Evolutionary conservation across 2,329 filamentous ascomycete species (phyloP), one percentile per base, ranked within the genome.

Genomic region (Clathrospora elynae): DNA sequence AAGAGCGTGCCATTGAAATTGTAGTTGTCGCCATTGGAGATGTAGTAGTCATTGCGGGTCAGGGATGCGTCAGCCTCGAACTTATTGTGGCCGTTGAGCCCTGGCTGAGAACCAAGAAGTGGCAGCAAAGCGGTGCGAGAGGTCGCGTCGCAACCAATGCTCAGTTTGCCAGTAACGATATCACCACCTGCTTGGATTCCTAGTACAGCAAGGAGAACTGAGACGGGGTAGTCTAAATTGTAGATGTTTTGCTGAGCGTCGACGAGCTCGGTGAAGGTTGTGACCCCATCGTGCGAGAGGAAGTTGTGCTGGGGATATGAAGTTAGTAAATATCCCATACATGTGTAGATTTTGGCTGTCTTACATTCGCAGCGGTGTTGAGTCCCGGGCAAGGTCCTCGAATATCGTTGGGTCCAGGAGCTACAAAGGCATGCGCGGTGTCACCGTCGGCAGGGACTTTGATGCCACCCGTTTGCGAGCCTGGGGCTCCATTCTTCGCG

Each of bases 171-270:
- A 11, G 72, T 75, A 17, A 71, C 55, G 3, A 70, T 35, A 40
- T 75, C 73, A 13, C 73, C 73, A 35, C 73, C 72, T 4, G 70
- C 51, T 9, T 60, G 60, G 5, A 76, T 61, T 37, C 71, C 71
- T 6, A 73, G 64, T 6, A 66, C 55, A 3, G 73, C 72, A 8
- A 75, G 64, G 9, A 73, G 52, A 18, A 62, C 59, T 6, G 73
- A 67, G 16, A 75, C 61, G 44, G 74, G 72, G 35, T 71, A 74
- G 33, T 64, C 71, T 14, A 75, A 67, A 24, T 75, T 75, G 61
- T 74, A 76, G 17, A 75, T 43, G 34, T 76, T 75, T 52, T 75
- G 72, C 32, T 74, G 70, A 20, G 72, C 72, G 46, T 73, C 71
- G 32, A 75, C 71, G n/a, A 75, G 64, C 53, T 75, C 72, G 29